phyloP scores from a whole-genome alignment of 2,329 filamentous ascomycete species.

The Alternaria longipes region DNA sequence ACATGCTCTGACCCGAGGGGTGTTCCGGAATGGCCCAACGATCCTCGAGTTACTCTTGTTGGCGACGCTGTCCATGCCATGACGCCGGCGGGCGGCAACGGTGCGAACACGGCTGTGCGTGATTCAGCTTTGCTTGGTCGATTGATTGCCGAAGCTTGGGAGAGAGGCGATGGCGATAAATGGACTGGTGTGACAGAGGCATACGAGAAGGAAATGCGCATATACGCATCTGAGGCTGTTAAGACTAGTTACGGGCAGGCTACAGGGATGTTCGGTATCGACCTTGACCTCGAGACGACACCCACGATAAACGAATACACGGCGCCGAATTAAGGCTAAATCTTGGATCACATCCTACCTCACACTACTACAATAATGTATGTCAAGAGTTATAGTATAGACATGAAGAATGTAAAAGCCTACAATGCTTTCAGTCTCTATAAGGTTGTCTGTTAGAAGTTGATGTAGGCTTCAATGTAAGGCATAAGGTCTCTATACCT shows the following conservation, averaged over 20 bases:
- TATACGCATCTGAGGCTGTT: conserved; percentile 55
- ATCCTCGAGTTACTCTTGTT: conserved; percentile 60
- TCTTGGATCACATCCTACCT: too few species aligned
- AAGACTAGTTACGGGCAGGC: conserved; percentile 60
- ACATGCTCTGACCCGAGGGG: conserved; percentile 68
- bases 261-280: conserved; percentile 20
- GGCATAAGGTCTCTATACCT: too few species aligned
- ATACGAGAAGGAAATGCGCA: conserved; percentile 51
- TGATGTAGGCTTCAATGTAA: too few species aligned
- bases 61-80: conserved; percentile 59
- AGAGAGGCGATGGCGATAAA: conserved; percentile 29
- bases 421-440: too few species aligned
- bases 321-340: conserved; percentile 22
- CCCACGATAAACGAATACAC: conserved; percentile 30
- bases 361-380: too few species aligned
- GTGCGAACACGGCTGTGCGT: conserved; percentile 57
- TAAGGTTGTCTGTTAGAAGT: too few species aligned
- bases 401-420: too few species aligned
- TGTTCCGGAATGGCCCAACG: conserved; percentile 68
- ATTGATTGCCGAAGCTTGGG: conserved; percentile 42
- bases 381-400: too few species aligned
- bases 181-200: conserved; percentile 48
- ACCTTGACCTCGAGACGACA: conserved; percentile 30
- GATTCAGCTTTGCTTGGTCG: conserved; percentile 55
- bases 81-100: conserved; percentile 58